Evolutionary conservation across 2,329 filamentous ascomycete species (phyloP).

Genomic region (Chrysoporthe deuterocubensis): DNA sequence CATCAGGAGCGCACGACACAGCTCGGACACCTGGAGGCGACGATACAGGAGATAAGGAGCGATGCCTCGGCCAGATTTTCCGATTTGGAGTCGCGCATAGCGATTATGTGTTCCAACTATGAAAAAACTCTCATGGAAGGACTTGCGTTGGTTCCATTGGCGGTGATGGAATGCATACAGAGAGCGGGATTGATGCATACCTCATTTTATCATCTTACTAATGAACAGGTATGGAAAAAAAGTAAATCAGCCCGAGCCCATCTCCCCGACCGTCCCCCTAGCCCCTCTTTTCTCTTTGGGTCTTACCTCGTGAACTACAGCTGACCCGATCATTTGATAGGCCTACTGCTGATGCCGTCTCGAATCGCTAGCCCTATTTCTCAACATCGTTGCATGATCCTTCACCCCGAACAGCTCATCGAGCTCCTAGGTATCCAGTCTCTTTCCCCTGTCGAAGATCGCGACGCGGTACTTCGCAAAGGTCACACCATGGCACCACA

Average conservation of each 20-base stretch:
- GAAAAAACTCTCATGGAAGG: neutral
- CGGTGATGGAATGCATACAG: neutral
- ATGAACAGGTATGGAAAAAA: neutral
- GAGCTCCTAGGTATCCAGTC: neutral
- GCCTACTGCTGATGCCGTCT: neutral
- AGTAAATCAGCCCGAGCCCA: neutral
- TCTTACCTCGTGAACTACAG: neutral
- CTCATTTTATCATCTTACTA: neutral
- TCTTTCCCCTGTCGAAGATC: neutral
- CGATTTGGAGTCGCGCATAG: neutral
- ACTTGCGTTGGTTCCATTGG: neutral
- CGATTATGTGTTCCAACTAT: neutral
- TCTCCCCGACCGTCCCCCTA: too few relatives aligned
- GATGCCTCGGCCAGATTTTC: neutral
- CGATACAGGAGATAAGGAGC: neutral
- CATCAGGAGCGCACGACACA: neutral
- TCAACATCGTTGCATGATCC: neutral
- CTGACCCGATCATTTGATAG: neutral
- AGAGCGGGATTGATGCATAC: neutral
- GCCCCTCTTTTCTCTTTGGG: neutral
- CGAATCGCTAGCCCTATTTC: neutral
- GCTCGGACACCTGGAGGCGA: neutral
- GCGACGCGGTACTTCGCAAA: conserved; percentile 9
- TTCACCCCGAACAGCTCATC: neutral
- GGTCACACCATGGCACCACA: conserved; percentile 10